A percentile compares a stretch with the other conserved stretches of the same genome.
phyloP scores from a whole-genome alignment of 179 eudicot genomes.

The Heliamphora pulchella region DNA sequence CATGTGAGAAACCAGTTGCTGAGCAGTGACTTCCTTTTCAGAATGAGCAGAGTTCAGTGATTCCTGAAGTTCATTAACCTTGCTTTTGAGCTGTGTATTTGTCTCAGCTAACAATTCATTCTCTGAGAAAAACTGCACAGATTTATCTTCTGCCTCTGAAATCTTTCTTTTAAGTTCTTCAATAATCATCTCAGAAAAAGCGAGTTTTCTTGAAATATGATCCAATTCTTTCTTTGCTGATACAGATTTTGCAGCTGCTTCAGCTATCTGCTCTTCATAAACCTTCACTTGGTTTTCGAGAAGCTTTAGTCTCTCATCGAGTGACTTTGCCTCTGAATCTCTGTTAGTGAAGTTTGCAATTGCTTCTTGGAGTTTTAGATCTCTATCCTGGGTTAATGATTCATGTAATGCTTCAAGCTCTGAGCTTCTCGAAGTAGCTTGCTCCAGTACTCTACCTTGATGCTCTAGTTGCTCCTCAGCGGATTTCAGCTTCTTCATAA shows the following conservation, averaged over 20 bases:
- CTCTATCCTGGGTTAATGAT: constrained; percentile 45
- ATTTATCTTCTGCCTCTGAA: constrained; percentile 53
- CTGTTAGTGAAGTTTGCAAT: constrained; percentile 32
- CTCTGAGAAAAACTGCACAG: constrained; percentile 47
- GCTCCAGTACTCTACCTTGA: constrained; percentile 44
- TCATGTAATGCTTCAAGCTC: constrained; percentile 62
- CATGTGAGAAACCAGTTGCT: constrained; percentile 64
- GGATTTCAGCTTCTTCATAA: constrained; percentile 60
- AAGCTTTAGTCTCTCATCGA: constrained; percentile 45
- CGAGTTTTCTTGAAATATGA: constrained; percentile 30
- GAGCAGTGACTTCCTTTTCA: constrained; percentile 54
- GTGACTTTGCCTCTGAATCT: constrained; percentile 54
- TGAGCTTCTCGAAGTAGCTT: constrained; percentile 42
- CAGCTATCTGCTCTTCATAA: constrained; percentile 44
- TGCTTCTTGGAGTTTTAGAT: constrained; percentile 65
- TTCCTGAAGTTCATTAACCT: constrained; percentile 59
- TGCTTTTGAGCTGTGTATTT: constrained; percentile 51
- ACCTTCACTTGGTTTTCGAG: constrained; percentile 52
- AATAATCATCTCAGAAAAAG: constrained; percentile 24
- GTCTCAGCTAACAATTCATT: constrained; percentile 57
- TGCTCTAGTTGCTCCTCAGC: constrained; percentile 62
- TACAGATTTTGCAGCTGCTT: constrained; percentile 38
- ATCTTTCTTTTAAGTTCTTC: constrained; percentile 54
- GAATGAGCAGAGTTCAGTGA: constrained; percentile 31
- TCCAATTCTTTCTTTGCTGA: constrained; percentile 42